A percentile compares a stretch with the other conserved stretches of the same genome.
These are phyloP conservation scores for Lithospermum erythrorhizon DNA, from an alignment of 257 asterid species.

Conservation along the genomic window DNA sequence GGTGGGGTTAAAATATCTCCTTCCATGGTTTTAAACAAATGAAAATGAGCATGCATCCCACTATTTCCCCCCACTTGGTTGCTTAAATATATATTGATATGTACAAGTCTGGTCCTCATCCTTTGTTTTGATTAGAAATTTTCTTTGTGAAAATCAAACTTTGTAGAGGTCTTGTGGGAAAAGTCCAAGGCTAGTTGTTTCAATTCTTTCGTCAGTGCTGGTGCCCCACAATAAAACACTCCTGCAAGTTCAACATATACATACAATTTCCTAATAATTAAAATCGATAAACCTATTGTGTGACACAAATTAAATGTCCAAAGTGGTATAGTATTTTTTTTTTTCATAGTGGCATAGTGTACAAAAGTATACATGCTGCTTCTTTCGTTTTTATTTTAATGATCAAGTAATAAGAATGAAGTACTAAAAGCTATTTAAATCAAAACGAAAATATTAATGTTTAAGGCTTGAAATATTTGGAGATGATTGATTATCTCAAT, in stretches of 20 bases:
- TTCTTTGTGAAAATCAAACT: conserved; percentile 82
- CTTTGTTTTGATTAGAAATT: conserved; percentile 37
- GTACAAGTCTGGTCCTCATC: background rate
- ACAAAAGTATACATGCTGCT: no score
- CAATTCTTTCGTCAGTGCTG: conserved; percentile 57
- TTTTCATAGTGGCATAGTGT: no score
- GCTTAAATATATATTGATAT: background rate
- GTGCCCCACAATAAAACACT: conserved; percentile 89
- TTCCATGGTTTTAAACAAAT: background rate
- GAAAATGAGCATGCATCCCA: background rate
- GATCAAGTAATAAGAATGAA: no score
- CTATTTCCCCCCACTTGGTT: background rate
- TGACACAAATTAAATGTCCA: no score
- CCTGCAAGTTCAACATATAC: conserved; percentile 29
- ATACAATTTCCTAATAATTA: background rate
- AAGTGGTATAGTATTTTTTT: no score
- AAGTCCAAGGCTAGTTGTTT: conserved; percentile 57
- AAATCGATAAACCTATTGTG: no score
- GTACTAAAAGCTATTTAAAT: no score
- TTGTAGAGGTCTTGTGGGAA: conserved; percentile 59
- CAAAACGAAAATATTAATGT: no score
- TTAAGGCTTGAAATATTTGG: no score
- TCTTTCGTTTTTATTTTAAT: no score
- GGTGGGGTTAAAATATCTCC: background rate
- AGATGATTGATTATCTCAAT: no score